Conservation (phyloP, 495 filamentous ascomycete genomes). For the Hypoxylon rickii region DNA sequence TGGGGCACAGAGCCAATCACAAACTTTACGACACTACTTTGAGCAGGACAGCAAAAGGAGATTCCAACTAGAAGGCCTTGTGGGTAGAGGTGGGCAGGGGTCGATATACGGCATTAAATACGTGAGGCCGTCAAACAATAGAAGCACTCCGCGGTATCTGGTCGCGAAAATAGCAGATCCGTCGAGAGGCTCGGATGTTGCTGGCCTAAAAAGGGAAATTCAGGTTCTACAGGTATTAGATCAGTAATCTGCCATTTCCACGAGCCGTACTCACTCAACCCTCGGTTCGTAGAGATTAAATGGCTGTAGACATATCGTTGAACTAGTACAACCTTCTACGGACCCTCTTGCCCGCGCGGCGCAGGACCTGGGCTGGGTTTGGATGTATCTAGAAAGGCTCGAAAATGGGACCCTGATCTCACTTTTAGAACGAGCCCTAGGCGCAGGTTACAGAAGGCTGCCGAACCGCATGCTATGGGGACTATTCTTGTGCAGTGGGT, state of each 20-base stretch:
- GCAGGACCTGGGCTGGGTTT: neutral
- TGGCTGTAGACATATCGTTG: conserved; percentile 4
- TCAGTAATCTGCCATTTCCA: no score
- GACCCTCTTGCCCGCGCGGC: neutral
- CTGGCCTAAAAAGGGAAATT: neutral
- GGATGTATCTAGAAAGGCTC: neutral
- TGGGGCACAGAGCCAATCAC: no score
- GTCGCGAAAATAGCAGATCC: conserved; percentile 9
- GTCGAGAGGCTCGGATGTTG: neutral
- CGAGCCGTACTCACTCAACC: neutral
- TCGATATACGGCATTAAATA: conserved; percentile 1
- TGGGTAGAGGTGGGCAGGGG: conserved; percentile 1
- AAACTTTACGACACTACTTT: conserved; percentile 1
- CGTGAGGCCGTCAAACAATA: neutral
- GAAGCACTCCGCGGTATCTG: neutral
- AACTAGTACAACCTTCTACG: neutral
- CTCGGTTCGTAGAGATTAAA: neutral
- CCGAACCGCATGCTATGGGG: conserved; percentile 3
- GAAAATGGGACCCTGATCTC: conserved; percentile 1
- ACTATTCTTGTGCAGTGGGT: conserved; percentile 7
- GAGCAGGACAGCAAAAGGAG: neutral
- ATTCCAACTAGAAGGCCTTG: neutral
- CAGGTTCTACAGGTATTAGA: neutral
- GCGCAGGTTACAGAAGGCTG: neutral
- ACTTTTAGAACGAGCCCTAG: neutral